Base-by-base conservation (phyloP, 2,329 filamentous ascomycete genomes). In the Hymenoscyphus fructigenus region DNA sequence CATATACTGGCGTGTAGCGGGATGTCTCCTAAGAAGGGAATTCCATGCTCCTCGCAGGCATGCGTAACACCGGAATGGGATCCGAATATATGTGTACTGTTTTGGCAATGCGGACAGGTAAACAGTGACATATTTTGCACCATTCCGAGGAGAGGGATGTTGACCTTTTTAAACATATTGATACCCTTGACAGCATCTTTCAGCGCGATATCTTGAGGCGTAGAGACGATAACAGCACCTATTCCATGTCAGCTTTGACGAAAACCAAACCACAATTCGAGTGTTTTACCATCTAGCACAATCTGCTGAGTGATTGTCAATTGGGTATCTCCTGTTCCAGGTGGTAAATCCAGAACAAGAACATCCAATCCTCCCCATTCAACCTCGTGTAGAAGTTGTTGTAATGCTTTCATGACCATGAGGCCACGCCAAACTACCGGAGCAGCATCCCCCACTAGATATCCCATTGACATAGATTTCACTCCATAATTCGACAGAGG, bases 381-480 rank as follows among this genome's bases (percentile, higher is more conserved):
- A 0, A 99, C 95, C 71, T 97, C 92, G 76, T 97, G 94, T 7
- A 99, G 85, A 5, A 99, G 87, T 75, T 99, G 95, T 71, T 97
- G 93, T 69, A 99, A 84, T 0, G 95, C 95, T 75, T 98, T 99
- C 84, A 96, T 96, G 15, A 98, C 91, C 93, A 99, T 97, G 2
- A 97, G 85, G 0, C 95, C 95, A 60, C 95, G 88, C 95, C 95
- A 99, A 36, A 95, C 93, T 17, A 99, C 90, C 0, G 93, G 92
- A 5, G 91, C 90, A 12, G 88, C 84, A 69, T 92, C 89, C 23
- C 86, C 86, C 1, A 97, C 88, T 0, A 99, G 84, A 70, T 97
- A 98, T 59, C 95, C 95, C 91, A 99, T 98, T 0, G 93, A 97
- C 95, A 99, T 99, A 62, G 93, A 96, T 78, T 96, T 96, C 64